These are phyloP conservation scores for Agastache rugosa DNA, from an alignment of 257 asterid species.

Conservation along the genomic window DNA sequence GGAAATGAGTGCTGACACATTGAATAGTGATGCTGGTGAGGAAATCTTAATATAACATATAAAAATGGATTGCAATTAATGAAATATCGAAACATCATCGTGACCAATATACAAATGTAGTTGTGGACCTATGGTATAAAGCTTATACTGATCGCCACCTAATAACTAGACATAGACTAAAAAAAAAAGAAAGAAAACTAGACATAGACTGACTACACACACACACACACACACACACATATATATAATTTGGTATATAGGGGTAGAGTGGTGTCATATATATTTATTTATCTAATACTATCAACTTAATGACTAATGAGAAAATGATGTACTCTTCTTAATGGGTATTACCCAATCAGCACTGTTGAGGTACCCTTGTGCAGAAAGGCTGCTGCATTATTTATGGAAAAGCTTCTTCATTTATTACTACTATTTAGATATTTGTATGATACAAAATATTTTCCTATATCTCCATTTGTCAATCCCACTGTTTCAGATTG, in stretches of 20 bases:
- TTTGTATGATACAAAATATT: neutral
- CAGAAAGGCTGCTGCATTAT: slow-evolving; percentile 37
- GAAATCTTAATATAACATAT: neutral
- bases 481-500: neutral
- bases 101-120: neutral
- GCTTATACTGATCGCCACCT: neutral
- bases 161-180: neutral
- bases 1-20: no score
- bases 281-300: slow-evolving; percentile 8
- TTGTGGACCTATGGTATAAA: neutral
- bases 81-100: neutral
- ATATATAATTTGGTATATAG: neutral
- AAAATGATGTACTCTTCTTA: neutral
- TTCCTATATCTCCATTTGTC: slow-evolving; percentile 9
- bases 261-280: neutral
- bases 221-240: no score
- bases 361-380: slow-evolving; percentile 33
- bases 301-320: neutral
- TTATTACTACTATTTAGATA: slow-evolving; percentile 12
- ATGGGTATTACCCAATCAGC: slow-evolving; percentile 37
- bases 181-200: no score
- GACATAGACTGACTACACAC: neutral
- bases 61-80: neutral
- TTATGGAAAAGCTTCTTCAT: slow-evolving; percentile 31
- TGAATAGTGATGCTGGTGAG: neutral